Conservation (phyloP, 305 asterid genomes). For the Ruellia speciosa region DNA sequence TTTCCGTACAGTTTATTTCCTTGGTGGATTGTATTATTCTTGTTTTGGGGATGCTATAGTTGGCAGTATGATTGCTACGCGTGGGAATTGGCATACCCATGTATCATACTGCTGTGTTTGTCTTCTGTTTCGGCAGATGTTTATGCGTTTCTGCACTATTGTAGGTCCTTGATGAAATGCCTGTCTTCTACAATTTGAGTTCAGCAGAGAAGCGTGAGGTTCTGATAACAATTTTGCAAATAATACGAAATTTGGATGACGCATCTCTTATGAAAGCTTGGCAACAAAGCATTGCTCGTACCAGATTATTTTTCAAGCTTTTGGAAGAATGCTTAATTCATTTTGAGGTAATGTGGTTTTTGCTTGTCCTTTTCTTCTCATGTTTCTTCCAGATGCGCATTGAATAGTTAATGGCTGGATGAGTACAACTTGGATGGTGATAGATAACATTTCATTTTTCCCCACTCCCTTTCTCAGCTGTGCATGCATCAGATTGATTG, state of each 20-base stretch:
- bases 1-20: neutral
- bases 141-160: conserved; percentile 26
- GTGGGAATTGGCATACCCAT: conserved; percentile 2
- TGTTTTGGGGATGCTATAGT: conserved; percentile 1
- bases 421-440: neutral
- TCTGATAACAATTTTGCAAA: conserved; percentile 68
- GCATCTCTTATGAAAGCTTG: conserved; percentile 91
- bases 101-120: conserved; percentile 15
- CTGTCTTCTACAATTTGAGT: conserved; percentile 92
- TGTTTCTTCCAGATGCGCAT: conserved; percentile 18
- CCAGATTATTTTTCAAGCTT: conserved; percentile 93
- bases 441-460: neutral
- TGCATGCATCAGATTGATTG: neutral
- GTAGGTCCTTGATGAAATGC: conserved; percentile 98
- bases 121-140: conserved; percentile 24
- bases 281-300: conserved; percentile 99
- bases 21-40: neutral
- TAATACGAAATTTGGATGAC: conserved; percentile 90
- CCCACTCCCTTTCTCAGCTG: neutral
- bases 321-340: conserved; percentile 85
- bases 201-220: conserved; percentile 92
- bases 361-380: conserved; percentile 7
- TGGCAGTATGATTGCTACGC: neutral
- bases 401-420: neutral
- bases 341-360: conserved; percentile 64